Evolutionary conservation across 2,329 filamentous ascomycete species (phyloP).

Genomic region (Hymenoscyphus fructigenus): DNA sequence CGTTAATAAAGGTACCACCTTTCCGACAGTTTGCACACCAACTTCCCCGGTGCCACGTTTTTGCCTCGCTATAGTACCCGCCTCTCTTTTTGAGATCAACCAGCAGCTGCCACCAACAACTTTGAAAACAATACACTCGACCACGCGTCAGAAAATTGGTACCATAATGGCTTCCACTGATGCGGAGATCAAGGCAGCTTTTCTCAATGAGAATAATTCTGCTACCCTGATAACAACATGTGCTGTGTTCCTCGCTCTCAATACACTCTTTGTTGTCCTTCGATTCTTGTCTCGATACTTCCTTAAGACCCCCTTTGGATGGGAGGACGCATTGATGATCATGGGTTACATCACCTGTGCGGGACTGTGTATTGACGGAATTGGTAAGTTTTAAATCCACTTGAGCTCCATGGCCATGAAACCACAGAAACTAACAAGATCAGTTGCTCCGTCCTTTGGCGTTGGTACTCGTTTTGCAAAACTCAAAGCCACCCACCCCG

Average conservation of each 20-base stretch:
- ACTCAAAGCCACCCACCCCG: neutral
- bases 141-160: too few species aligned
- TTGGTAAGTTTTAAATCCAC: neutral
- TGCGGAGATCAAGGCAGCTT: neutral
- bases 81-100: too few species aligned
- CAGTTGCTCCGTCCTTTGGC: neutral
- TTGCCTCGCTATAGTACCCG: too few species aligned
- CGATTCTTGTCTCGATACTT: neutral
- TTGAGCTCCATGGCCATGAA: neutral
- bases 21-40: too few species aligned
- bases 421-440: too few species aligned
- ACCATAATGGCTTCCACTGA: too few species aligned
- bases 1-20: too few species aligned
- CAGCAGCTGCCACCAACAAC: too few species aligned
- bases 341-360: neutral
- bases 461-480: neutral
- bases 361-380: neutral
- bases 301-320: neutral
- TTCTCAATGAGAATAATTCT: neutral
- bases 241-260: neutral
- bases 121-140: too few species aligned
- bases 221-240: neutral
- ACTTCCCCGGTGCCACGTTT: too few species aligned
- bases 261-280: neutral
- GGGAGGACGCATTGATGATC: neutral